A percentile compares a stretch with the other conserved stretches of the same genome.
These are phyloP conservation scores for Pythium graminicola DNA, from an alignment of 352 stramenopile genomes.

Conservation along the genomic window DNA sequence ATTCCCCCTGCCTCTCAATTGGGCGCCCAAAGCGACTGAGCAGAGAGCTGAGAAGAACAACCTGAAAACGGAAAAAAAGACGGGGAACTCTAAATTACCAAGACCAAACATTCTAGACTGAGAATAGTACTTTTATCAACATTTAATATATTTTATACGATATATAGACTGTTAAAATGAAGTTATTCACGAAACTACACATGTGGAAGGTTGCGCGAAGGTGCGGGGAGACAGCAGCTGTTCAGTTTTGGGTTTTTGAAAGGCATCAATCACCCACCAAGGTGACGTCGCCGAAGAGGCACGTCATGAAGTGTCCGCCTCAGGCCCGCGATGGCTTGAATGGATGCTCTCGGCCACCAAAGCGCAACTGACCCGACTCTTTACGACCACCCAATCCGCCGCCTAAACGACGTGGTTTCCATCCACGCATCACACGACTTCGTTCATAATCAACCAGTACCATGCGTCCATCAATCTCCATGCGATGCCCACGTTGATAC, in stretches of 20 bases:
- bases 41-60: constrained; percentile 12
- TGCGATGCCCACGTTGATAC: constrained; percentile 48
- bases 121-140: not conserved
- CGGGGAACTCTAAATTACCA: constrained; percentile 2
- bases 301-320: not conserved
- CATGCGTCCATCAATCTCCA: constrained; percentile 44
- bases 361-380: constrained; percentile 77
- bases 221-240: not conserved
- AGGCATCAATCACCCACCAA: constrained; percentile 20
- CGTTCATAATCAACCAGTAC: constrained; percentile 79
- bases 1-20: constrained; percentile 3
- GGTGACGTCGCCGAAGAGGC: constrained; percentile 6
- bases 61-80: constrained; percentile 15
- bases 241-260: constrained; percentile 24
- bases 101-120: constrained; percentile 20
- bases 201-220: constrained; percentile 15
- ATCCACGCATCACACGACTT: constrained; percentile 67
- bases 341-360: constrained; percentile 66
- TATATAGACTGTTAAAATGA: not conserved
- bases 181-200: not conserved
- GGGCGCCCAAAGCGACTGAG: constrained; percentile 11
- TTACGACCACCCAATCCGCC: constrained; percentile 70
- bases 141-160: constrained; percentile 1
- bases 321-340: constrained; percentile 39
- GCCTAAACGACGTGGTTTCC: constrained; percentile 75